Evolutionary conservation across 345 rosid species (phyloP), one percentile per base, ranked within the genome.

Genomic region (Rhodomyrtus tomentosa): DNA sequence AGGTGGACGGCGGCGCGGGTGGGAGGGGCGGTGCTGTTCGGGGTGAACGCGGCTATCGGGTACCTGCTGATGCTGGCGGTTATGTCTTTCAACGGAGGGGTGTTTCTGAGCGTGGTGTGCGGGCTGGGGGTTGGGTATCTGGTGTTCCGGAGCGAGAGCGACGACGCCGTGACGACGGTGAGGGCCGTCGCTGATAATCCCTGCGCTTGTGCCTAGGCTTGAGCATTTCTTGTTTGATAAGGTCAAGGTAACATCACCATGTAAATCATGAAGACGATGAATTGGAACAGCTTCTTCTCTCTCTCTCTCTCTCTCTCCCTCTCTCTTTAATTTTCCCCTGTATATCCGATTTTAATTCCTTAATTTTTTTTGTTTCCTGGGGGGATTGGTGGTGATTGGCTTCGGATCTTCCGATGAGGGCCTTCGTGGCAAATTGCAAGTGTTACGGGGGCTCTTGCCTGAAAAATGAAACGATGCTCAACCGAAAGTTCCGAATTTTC

Each of bases 71-170:
- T 96, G 98, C 90, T 94, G 11, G 96, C 92, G 18, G 90, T 90
- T 73, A 96, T 96, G 98, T 94, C 98, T 36, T 95, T 96, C 86
- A 96, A 96, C 81, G 98, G 93, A 9, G 96, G 99, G 10, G 98
- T 95, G 29, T 92, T 96, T 84, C 53, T 95, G 82, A 95, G 95
- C 11, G 85, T 95, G 27, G 94, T 95, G 40, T 24, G 85, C 56
- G 99, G 99, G 24, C 87, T 96, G 24, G 55, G 91, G 16, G 84
- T 87, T 55, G 99, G 98, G 11, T 96, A 91, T 84, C 84, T 90
- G n/a, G 20, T 91, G 32, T 95, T 94, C 83, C 85, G 96, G 85
- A 68, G 81, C 81, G 91, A 84, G 1, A 92, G 82, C 76, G 91
- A 86, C 21, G 91, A 87, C 3, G 84, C 22, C 79, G 82, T 52